Conservation (phyloP, 2,329 filamentous ascomycete genomes). For the Byssochlamys sp. region DNA sequence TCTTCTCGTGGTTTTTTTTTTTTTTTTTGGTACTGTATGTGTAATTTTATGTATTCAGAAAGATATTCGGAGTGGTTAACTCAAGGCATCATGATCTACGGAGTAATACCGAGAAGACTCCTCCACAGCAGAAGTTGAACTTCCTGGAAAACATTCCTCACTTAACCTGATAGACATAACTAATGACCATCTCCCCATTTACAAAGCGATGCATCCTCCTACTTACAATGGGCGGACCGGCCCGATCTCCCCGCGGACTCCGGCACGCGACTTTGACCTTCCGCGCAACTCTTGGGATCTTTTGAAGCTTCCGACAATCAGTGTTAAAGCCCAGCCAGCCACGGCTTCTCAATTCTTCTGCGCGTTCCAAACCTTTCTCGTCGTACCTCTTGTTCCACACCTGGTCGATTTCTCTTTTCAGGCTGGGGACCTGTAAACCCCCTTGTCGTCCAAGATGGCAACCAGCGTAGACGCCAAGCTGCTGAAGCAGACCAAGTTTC, state of each 20-base stretch:
- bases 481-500: slow-evolving; percentile 84
- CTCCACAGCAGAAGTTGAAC: no score
- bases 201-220: no score
- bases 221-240: neutral
- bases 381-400: neutral
- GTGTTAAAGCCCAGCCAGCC: neutral
- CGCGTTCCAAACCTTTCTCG: neutral
- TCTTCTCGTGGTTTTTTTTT: no score
- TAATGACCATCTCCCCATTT: no score
- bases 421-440: neutral
- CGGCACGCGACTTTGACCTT: neutral
- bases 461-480: slow-evolving; percentile 81
- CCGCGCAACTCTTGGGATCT: neutral
- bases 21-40: no score
- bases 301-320: neutral
- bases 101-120: no score
- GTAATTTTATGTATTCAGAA: no score
- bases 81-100: no score
- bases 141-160: no score
- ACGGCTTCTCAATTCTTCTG: neutral
- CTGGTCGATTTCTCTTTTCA: neutral
- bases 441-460: slow-evolving; percentile 54
- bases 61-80: no score
- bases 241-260: neutral
- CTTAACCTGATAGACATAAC: no score